Base-by-base conservation (phyloP, 2,329 filamentous ascomycete species). In the Stagonosporopsis vannaccii region DNA sequence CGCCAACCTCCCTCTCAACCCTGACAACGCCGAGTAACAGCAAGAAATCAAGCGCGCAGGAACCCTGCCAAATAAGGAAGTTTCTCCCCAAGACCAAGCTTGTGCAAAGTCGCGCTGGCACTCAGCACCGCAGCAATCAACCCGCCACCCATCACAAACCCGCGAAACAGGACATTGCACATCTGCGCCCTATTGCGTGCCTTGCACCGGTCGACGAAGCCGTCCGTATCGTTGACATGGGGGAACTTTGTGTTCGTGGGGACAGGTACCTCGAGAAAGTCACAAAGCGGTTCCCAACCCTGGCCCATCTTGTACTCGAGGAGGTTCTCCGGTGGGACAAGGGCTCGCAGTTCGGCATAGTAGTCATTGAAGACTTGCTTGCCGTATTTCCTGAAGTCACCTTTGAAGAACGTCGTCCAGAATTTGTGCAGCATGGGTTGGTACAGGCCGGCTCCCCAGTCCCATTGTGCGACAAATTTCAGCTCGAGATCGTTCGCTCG, bases 361-460 rank as follows among this genome's bases (percentile, higher is more conserved):
- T 86, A 83, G 55, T 83, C 79, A 36, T 77, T 73, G 78, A 85
- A 90, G 41, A 86, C 79, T 48, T 85, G 80, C 78, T 89, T 89
- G 69, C 86, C 87, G 56, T 84, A 79, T 71, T 83, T 83, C 69
- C 84, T 82, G 72, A 90, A 90, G 70, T 89, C 87, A 46, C 85
- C 85, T 59, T 85, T 81, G 80, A 88, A 90, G 76, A 89, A 89
- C 52, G 81, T 83, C 65, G 86, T 82, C 77, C 88, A 90, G 79
- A 89, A 88, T 75, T 87, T 88, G 72, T 82, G 81, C 55, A 90
- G 80, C 87, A 90, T 89, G 35, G 86, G 87, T 71, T 88, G 84
- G 78, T 89, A 89, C 79, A 88, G 85, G 70, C 83, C 79, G 7
- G 87, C 86, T 11, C 84, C 87, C 87, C 87, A 89, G 77, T 84